Conservation (phyloP, 345 rosid genomes). For the Trapa bicornis region DNA sequence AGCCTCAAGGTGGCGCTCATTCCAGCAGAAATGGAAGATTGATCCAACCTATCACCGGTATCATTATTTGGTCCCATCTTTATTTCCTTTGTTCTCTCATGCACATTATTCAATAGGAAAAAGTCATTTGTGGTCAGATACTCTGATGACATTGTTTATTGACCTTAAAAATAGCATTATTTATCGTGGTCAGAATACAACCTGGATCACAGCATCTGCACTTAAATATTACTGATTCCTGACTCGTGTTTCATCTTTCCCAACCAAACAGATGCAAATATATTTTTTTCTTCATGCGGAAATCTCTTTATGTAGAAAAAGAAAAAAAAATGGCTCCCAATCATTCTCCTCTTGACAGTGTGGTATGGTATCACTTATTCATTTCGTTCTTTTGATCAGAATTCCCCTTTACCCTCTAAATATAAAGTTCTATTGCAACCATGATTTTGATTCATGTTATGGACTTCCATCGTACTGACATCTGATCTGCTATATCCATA, state of each 20-base stretch:
- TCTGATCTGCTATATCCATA: not conserved
- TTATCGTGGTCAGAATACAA: not conserved
- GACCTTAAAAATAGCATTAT: not conserved
- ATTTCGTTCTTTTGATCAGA: not conserved
- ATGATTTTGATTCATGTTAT: not conserved
- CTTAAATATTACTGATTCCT: not conserved
- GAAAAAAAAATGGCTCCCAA: too few species aligned
- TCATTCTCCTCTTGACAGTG: too few species aligned
- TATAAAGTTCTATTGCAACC: not conserved
- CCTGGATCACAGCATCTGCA: not conserved
- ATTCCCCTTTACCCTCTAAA: not conserved
- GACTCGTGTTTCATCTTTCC: not conserved
- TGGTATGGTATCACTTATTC: not conserved
- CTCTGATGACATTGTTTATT: not conserved
- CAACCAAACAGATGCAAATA: not conserved
- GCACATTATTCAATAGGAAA: not conserved
- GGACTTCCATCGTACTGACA: not conserved
- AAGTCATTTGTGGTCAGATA: not conserved
- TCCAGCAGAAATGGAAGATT: conserved; percentile 35
- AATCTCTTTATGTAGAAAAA: too few species aligned
- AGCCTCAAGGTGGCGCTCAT: conserved; percentile 37
- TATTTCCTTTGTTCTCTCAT: not conserved
- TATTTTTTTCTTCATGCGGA: not conserved
- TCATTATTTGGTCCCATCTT: not conserved
- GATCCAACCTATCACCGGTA: conserved; percentile 42